A percentile compares a stretch with the other conserved stretches of the same genome.
Evolutionary conservation across 78 protist genomes (phyloP).

Genomic region (Speleostelium caveatum): DNA sequence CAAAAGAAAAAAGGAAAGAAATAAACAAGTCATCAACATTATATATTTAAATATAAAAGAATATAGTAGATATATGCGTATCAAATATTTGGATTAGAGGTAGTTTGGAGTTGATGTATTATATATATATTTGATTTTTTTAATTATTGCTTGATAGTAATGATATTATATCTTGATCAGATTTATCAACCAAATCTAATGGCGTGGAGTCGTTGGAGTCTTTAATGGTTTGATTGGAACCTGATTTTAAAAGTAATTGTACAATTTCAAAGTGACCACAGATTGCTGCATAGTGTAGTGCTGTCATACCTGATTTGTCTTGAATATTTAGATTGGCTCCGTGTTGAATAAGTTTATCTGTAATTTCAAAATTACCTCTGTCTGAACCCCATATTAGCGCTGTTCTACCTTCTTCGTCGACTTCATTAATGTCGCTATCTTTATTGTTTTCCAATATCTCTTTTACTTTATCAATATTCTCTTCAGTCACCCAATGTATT

Average conservation of each 20-base stretch:
- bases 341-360: neutral
- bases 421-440: constrained; percentile 4
- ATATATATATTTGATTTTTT: no score
- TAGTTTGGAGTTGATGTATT: no score
- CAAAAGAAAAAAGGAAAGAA: constrained; percentile 24
- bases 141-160: neutral
- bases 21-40: neutral
- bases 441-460: constrained; percentile 2
- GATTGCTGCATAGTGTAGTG: constrained; percentile 45
- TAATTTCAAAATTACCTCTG: constrained; percentile 42
- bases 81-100: no score
- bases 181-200: neutral
- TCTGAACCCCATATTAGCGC: constrained; percentile 62
- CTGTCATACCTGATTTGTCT: constrained; percentile 64
- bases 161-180: neutral
- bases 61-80: neutral
- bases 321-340: constrained; percentile 30
- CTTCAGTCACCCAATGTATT: constrained; percentile 22
- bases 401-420: constrained; percentile 44
- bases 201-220: neutral
- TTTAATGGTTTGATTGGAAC: neutral
- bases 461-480: constrained; percentile 22
- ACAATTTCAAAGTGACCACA: constrained; percentile 25
- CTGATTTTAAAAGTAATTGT: neutral
- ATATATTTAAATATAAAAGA: no score